phyloP scores from a whole-genome alignment of 495 filamentous ascomycete species.

The Oidiodendron maius region DNA sequence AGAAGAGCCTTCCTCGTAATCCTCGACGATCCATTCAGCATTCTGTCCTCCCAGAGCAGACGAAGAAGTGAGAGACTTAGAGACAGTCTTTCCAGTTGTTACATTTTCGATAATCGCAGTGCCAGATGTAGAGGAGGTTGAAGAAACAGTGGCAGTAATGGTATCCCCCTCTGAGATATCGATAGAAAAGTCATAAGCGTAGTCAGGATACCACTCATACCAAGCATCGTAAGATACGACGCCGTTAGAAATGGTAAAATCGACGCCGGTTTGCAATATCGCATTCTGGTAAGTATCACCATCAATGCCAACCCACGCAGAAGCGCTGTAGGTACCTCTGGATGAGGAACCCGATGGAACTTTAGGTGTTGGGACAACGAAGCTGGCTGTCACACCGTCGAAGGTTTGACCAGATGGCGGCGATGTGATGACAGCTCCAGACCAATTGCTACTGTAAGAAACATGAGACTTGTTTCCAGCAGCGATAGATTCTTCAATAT shows the following conservation, averaged over 20 bases:
- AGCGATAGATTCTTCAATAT: not conserved
- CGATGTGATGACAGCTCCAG: constrained; percentile 38
- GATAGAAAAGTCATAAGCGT: constrained; percentile 54
- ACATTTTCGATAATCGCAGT: constrained; percentile 49
- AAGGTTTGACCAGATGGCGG: constrained; percentile 33
- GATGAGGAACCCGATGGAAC: constrained; percentile 30
- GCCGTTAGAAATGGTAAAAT: constrained; percentile 39
- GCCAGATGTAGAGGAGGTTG: constrained; percentile 40
- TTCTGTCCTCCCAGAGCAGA: constrained; percentile 18
- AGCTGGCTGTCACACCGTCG: constrained; percentile 44
- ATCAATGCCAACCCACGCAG: constrained; percentile 61
- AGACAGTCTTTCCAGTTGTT: constrained; percentile 46
- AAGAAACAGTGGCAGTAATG: constrained; percentile 45
- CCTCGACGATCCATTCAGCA: constrained; percentile 36
- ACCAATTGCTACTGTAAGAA: constrained; percentile 54
- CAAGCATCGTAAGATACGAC: constrained; percentile 50
- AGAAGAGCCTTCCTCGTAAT: constrained; percentile 20
- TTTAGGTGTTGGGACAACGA: constrained; percentile 45
- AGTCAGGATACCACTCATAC: constrained; percentile 61
- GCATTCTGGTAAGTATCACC: constrained; percentile 49
- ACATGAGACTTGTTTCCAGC: not conserved
- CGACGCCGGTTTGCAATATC: constrained; percentile 57
- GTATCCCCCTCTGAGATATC: constrained; percentile 45
- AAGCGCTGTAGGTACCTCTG: constrained; percentile 40
- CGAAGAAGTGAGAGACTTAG: constrained; percentile 35